A percentile compares a stretch with the other conserved stretches of the same genome.
Evolutionary conservation across 805 yeast species (phyloP).

Genomic region (Kazachstania psychrophila): DNA sequence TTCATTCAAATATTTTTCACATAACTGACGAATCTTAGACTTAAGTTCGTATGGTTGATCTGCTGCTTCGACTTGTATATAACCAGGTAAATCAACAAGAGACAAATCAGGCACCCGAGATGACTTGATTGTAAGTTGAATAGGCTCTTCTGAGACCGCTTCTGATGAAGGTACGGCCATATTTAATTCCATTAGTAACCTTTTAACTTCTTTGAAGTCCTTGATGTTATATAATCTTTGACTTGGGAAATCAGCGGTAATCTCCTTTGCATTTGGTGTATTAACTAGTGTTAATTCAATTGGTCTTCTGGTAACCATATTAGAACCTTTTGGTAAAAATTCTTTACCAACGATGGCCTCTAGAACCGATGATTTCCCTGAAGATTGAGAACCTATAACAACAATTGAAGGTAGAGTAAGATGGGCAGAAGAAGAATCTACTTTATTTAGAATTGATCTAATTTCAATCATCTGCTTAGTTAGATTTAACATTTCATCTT

Average conservation of each 20-base stretch:
- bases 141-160: slow-evolving; percentile 88
- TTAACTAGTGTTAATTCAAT: slow-evolving; percentile 89
- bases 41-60: slow-evolving; percentile 88
- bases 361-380: slow-evolving; percentile 93
- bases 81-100: slow-evolving; percentile 92
- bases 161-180: slow-evolving; percentile 83
- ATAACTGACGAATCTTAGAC: slow-evolving; percentile 64
- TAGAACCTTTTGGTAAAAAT: slow-evolving; percentile 91
- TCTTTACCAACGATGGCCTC: slow-evolving; percentile 98
- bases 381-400: slow-evolving; percentile 93
- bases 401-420: slow-evolving; percentile 88
- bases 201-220: slow-evolving; percentile 83
- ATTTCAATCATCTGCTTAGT: slow-evolving; percentile 97
- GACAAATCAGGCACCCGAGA: slow-evolving; percentile 89
- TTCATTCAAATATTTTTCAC: slow-evolving; percentile 76
- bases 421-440: slow-evolving; percentile 64
- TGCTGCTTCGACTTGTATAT: slow-evolving; percentile 92
- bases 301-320: slow-evolving; percentile 97
- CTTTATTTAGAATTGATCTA: slow-evolving; percentile 61
- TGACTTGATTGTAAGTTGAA: slow-evolving; percentile 82
- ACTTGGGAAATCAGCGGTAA: slow-evolving; percentile 89
- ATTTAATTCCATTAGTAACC: slow-evolving; percentile 76
- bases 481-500: slow-evolving; percentile 75
- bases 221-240: slow-evolving; percentile 72
- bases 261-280: slow-evolving; percentile 71